Evolutionary conservation across 1,284 basidiomycete species (phyloP).

Genomic region (Cystobasidium slooffiae): DNA sequence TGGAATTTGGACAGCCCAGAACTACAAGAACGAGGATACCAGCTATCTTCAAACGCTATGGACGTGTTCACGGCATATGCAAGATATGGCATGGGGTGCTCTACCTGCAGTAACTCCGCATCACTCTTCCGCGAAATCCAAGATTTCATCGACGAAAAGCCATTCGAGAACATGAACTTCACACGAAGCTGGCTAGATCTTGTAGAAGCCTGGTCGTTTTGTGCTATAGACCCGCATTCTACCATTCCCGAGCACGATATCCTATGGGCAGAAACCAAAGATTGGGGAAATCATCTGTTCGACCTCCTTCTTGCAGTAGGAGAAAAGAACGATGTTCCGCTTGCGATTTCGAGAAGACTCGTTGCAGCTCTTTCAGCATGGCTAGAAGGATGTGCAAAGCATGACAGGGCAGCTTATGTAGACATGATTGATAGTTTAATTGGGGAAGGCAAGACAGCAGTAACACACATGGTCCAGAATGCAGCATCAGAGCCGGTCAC

Average conservation of each 20-base stretch:
- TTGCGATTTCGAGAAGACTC: constrained; percentile 1
- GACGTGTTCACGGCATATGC: constrained; percentile 19
- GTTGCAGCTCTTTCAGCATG: constrained; percentile 24
- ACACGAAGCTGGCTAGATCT: constrained; percentile 33
- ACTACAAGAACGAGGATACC: constrained; percentile 2
- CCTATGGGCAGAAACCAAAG: constrained; percentile 36
- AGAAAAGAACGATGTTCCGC: background rate
- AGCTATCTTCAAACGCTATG: constrained; percentile 8
- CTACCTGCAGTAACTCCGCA: constrained; percentile 11
- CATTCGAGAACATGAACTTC: constrained; percentile 7
- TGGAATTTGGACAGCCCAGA: constrained; percentile 11
- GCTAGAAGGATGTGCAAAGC: constrained; percentile 25
- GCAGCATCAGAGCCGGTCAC: constrained; percentile 27
- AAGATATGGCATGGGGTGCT: constrained; percentile 33
- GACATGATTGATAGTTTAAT: constrained; percentile 2
- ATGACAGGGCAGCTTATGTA: constrained; percentile 14
- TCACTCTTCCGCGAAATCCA: constrained; percentile 31
- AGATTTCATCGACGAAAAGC: background rate
- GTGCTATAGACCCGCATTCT: constrained; percentile 42
- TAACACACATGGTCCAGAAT: background rate
- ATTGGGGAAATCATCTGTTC: constrained; percentile 26
- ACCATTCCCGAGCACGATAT: constrained; percentile 43
- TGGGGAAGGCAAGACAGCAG: background rate
- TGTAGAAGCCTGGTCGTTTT: constrained; percentile 28
- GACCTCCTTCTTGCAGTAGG: background rate